phyloP scores from a whole-genome alignment of 345 rosid genomes.

The Moringa oleifera region DNA sequence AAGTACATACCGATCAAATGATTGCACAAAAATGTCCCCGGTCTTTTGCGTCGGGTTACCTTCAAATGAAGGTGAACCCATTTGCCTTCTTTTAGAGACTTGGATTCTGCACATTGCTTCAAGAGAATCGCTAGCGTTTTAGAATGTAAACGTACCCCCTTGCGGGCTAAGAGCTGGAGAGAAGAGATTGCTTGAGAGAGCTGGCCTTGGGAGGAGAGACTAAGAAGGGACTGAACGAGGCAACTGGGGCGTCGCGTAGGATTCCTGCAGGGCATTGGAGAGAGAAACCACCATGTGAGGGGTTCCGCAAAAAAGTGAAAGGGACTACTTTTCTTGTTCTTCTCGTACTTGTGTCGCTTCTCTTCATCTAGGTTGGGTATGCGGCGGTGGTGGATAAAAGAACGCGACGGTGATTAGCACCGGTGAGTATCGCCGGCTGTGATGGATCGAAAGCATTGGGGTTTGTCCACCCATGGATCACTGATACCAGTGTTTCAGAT shows the following conservation, averaged over 20 bases:
- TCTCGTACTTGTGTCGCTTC: background rate
- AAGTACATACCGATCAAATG: slow-evolving; percentile 48
- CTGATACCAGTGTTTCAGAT: too few species aligned
- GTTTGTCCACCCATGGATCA: too few species aligned
- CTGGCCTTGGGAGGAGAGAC: slow-evolving; percentile 29
- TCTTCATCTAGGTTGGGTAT: background rate
- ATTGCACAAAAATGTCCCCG: slow-evolving; percentile 48
- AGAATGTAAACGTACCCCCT: slow-evolving; percentile 54
- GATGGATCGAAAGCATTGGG: too few species aligned
- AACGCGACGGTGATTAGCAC: background rate
- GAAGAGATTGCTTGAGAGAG: slow-evolving; percentile 47
- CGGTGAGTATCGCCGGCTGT: too few species aligned
- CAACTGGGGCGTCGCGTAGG: slow-evolving; percentile 32
- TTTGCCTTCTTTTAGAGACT: slow-evolving; percentile 56
- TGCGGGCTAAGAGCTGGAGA: slow-evolving; percentile 38
- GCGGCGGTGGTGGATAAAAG: background rate
- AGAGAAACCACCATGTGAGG: slow-evolving; percentile 38
- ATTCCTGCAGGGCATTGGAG: slow-evolving; percentile 43
- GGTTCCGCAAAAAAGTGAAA: background rate
- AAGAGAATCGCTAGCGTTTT: slow-evolving; percentile 40
- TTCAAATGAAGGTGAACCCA: slow-evolving; percentile 76
- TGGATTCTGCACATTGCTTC: slow-evolving; percentile 34
- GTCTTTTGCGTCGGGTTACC: slow-evolving; percentile 47
- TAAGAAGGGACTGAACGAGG: slow-evolving; percentile 32
- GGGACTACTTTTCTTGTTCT: slow-evolving; percentile 5